Base-by-base conservation (phyloP, 2,329 filamentous ascomycete genomes). In the Aureobasidium subglaciale region DNA sequence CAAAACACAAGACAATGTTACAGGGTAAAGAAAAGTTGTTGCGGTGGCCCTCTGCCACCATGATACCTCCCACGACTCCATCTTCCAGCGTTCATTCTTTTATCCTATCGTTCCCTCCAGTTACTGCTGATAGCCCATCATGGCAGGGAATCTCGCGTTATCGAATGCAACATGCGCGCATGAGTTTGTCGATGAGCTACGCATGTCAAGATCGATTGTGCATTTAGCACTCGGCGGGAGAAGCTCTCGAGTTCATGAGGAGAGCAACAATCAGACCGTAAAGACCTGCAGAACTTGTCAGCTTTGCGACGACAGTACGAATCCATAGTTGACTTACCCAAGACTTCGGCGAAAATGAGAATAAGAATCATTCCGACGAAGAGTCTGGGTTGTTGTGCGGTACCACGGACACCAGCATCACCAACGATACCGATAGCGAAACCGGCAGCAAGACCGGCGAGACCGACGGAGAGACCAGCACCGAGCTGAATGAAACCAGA, bases 351-450 rank as follows among this genome's bases (percentile, higher is more conserved):
- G 82, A 96, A 96, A 92, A 96, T 96, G 77, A 96, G 89, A 79
- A 96, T 96, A 72, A 96, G 75, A 76, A 96, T 95, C 90, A 96
- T 96, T 76, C 91, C 91, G 71, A 96, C 90, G 76, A 95, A 96
- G 64, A 95, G 82, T 71, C 87, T 81, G 60, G 87, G 87, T 73
- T 91, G 87, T 71, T 91, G 87, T 57, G 88, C 87, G 63, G 86
- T 90, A 78, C 88, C 88, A 69, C 88, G 84, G 59, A 93, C 88
- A 86, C 88, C 89, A 66, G 88, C 88, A 65, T 93, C 88, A 79
- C 88, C 77, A 53, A 79, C 77, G 59, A 79, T 79, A 59, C 77
- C 77, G 63, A 79, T 79, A 60, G 76, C 76, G 65, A 72, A 72
- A 56, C 70, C 70, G 58, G 70, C 70, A 52, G 70, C 68, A 43